Percentiles rank a stretch among this genome's conserved stretches.
phyloP scores from a whole-genome alignment of 2,329 filamentous ascomycete genomes.

The Cryphonectria radicalis region DNA sequence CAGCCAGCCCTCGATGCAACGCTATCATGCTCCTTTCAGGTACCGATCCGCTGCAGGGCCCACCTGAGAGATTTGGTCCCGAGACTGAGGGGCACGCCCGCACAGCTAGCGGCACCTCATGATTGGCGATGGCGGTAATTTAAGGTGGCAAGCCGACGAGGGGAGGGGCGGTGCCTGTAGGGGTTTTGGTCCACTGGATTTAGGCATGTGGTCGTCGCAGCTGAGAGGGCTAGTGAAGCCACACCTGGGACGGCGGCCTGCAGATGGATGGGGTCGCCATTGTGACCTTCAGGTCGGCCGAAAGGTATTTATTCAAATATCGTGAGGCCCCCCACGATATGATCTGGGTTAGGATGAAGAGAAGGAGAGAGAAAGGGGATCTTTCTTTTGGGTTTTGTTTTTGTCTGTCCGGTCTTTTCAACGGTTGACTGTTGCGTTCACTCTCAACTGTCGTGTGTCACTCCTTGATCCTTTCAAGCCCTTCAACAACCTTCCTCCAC shows the following conservation, averaged over 20 bases:
- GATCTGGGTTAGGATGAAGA: background rate
- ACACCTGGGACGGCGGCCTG: background rate
- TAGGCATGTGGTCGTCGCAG: background rate
- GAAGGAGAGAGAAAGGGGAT: background rate
- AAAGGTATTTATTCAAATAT: background rate
- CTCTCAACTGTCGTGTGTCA: background rate
- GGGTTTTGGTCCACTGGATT: background rate
- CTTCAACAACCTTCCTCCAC: background rate
- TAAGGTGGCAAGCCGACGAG: background rate
- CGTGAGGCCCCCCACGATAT: background rate
- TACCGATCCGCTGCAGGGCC: conserved; percentile 4
- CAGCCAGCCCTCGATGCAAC: background rate
- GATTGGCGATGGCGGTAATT: conserved; percentile 6
- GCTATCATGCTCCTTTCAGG: conserved; percentile 5
- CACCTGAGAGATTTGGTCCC: conserved; percentile 5
- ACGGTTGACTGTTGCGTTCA: background rate
- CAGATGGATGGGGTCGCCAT: background rate
- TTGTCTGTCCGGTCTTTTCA: background rate
- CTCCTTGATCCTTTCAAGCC: background rate
- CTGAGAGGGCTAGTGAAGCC: background rate
- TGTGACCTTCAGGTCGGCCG: background rate
- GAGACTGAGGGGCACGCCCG: conserved; percentile 3
- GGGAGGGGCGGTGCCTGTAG: background rate
- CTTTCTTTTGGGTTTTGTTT: background rate
- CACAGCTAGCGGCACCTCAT: background rate